phyloP scores from a whole-genome alignment of 2,329 filamentous ascomycete species.

The Sclerotinia subarctica region DNA sequence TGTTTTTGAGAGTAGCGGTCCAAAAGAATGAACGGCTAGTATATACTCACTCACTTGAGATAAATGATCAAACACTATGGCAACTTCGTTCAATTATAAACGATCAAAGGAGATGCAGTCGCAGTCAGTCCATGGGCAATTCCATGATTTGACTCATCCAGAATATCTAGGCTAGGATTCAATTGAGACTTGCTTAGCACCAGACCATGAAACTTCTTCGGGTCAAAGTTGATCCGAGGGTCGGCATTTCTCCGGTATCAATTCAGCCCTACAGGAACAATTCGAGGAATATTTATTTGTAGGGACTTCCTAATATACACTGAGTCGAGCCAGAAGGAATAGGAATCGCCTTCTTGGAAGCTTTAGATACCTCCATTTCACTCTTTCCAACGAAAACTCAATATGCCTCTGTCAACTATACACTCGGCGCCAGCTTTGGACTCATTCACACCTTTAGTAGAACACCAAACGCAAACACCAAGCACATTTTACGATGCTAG shows the following conservation, averaged over 20 bases:
- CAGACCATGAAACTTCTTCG: background rate
- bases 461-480: slow-evolving; percentile 71
- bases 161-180: background rate
- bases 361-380: background rate
- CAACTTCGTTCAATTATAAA: too few relatives aligned
- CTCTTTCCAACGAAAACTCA: background rate
- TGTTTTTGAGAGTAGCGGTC: background rate
- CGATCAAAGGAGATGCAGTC: background rate
- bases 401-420: slow-evolving; percentile 49
- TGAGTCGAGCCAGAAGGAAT: background rate
- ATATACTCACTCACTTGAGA: background rate
- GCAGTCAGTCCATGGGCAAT: too few relatives aligned
- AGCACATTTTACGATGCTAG: slow-evolving; percentile 68
- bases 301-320: background rate
- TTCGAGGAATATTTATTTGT: background rate
- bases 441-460: slow-evolving; percentile 62
- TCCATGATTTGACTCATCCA: background rate
- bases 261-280: background rate
- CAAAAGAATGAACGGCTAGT: background rate
- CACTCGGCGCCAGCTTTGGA: slow-evolving; percentile 52
- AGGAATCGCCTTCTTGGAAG: background rate
- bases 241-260: background rate
- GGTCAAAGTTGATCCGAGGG: background rate
- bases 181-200: too few relatives aligned
- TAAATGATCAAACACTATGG: background rate